Evolutionary conservation across 2,329 filamentous ascomycete species (phyloP).

Genomic region (Fusarium xylarioides): DNA sequence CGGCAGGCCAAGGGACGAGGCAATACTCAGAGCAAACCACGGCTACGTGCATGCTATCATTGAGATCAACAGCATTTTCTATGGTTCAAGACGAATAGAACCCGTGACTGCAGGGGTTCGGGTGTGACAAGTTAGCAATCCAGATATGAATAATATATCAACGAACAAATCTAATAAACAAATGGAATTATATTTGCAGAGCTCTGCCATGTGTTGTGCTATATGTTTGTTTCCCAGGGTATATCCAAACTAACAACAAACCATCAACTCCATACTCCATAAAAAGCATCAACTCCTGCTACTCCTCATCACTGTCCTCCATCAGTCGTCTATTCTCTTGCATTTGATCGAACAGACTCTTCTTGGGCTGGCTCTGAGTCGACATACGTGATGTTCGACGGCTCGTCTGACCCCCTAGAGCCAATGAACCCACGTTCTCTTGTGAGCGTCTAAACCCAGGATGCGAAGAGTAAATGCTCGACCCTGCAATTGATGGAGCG

Average conservation of each 20-base stretch:
- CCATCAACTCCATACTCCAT: neutral
- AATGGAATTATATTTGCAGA: constrained; percentile 1
- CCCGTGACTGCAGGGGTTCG: neutral
- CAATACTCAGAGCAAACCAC: neutral
- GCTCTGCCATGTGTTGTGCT: neutral
- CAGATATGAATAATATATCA: neutral
- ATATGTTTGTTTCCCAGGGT: constrained; percentile 1
- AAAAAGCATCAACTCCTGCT: neutral
- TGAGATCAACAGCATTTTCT: neutral
- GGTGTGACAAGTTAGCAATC: neutral
- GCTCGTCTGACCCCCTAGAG: neutral
- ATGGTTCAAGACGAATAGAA: neutral
- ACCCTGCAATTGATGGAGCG: neutral
- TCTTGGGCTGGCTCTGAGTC: neutral
- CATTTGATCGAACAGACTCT: neutral
- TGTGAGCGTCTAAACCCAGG: constrained; percentile 25
- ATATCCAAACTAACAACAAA: constrained; percentile 9
- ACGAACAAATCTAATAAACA: neutral
- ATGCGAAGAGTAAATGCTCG: constrained; percentile 35
- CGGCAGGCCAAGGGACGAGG: neutral
- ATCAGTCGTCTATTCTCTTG: neutral
- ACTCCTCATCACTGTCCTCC: neutral
- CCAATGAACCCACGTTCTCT: neutral
- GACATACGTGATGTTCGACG: neutral
- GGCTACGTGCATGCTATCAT: neutral